Conservation (phyloP, 2,329 filamentous ascomycete genomes). For the Alternaria hordeiaustralica region DNA sequence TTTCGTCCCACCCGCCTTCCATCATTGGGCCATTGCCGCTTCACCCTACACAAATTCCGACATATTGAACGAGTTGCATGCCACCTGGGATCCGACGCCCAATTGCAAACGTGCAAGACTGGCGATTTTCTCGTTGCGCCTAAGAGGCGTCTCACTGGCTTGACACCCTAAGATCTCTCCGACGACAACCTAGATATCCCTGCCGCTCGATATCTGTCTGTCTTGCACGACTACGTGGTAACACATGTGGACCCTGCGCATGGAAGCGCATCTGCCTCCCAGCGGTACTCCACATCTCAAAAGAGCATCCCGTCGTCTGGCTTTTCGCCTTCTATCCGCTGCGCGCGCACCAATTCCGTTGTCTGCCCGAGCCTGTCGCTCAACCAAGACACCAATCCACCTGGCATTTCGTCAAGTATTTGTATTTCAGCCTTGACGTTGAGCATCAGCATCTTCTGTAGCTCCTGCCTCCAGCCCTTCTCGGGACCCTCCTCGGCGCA, state of each 20-base stretch:
- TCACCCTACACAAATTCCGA: constrained; percentile 18
- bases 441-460: constrained; percentile 76
- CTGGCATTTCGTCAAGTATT: constrained; percentile 60
- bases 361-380: constrained; percentile 24
- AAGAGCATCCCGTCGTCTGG: constrained; percentile 39
- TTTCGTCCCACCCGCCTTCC: constrained; percentile 25
- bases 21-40: constrained; percentile 33
- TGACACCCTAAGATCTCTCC: not conserved
- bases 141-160: not conserved
- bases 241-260: not conserved
- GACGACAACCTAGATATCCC: not conserved
- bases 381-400: constrained; percentile 43
- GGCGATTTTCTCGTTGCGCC: not conserved
- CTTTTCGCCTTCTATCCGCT: constrained; percentile 1
- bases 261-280: not conserved
- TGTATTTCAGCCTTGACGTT: constrained; percentile 82
- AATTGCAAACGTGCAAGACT: not conserved
- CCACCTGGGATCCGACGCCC: not conserved
- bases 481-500: constrained; percentile 44
- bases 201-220: not conserved
- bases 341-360: not conserved
- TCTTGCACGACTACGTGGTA: not conserved
- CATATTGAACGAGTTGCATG: constrained; percentile 17
- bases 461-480: constrained; percentile 58
- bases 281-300: constrained; percentile 10